Percentiles rank a stretch among this genome's conserved stretches.
Conservation (phyloP, 106 monocot genomes). For the Triglochin maritima region DNA sequence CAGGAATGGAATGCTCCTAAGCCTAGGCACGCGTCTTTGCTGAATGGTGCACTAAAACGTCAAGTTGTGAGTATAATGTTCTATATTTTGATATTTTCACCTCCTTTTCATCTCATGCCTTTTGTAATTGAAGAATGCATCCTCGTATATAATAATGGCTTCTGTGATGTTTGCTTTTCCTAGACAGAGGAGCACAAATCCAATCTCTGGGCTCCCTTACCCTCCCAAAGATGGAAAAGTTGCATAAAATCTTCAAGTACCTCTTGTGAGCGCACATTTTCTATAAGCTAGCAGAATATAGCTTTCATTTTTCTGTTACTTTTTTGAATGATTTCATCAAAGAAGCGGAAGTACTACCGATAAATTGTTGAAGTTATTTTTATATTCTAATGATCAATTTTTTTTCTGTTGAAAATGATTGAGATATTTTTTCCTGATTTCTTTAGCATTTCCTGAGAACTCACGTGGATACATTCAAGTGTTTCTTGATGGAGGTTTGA, state of each 20-base stretch:
- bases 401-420: neutral
- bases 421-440: neutral
- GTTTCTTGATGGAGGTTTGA: constrained; percentile 56
- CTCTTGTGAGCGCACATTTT: constrained; percentile 15
- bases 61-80: constrained; percentile 33
- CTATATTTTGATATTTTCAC: neutral
- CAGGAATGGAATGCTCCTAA: constrained; percentile 91
- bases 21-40: constrained; percentile 48
- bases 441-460: constrained; percentile 24
- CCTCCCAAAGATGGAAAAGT: constrained; percentile 57
- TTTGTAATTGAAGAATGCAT: neutral
- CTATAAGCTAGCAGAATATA: neutral
- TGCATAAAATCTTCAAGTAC: constrained; percentile 23
- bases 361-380: neutral
- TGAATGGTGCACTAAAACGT: constrained; percentile 50
- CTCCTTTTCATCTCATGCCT: too few relatives aligned
- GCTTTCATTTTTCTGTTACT: too few relatives aligned
- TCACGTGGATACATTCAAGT: constrained; percentile 62
- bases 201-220: constrained; percentile 58
- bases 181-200: constrained; percentile 36
- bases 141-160: neutral
- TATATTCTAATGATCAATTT: neutral
- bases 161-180: neutral
- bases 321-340: neutral
- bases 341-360: neutral